These are phyloP conservation scores for Plenodomus biglobosus DNA, from an alignment of 2,329 filamentous ascomycete species.

Conservation along the genomic window DNA sequence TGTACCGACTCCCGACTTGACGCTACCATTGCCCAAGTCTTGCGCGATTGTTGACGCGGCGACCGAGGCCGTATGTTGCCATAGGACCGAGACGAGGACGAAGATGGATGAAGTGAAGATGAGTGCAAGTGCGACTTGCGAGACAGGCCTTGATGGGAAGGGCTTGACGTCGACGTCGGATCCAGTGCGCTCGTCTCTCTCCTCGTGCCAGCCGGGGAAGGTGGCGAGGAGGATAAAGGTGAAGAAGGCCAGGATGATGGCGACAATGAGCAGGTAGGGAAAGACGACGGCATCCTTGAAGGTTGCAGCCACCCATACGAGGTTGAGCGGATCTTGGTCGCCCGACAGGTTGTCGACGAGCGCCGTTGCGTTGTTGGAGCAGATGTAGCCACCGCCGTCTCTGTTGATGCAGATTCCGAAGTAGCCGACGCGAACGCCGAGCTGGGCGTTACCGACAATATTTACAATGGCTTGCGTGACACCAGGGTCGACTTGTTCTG, in stretches of 20 bases:
- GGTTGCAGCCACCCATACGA: slow-evolving; percentile 94
- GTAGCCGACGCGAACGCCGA: slow-evolving; percentile 93
- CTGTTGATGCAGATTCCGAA: slow-evolving; percentile 97
- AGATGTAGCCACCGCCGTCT: slow-evolving; percentile 87
- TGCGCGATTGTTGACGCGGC: slow-evolving; percentile 91
- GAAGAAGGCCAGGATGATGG: slow-evolving; percentile 94
- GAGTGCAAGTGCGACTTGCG: slow-evolving; percentile 87
- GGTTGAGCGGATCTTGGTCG: slow-evolving; percentile 92
- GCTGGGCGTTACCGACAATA: slow-evolving; percentile 79
- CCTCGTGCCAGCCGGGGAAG: slow-evolving; percentile 97
- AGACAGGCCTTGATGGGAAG: slow-evolving; percentile 89
- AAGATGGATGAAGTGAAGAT: slow-evolving; percentile 74
- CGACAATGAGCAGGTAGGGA: slow-evolving; percentile 97
- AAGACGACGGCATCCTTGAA: slow-evolving; percentile 99
- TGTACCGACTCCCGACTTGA: slow-evolving; percentile 85
- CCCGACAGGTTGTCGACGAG: slow-evolving; percentile 85
- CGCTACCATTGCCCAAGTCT: slow-evolving; percentile 86
- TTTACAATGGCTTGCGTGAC: slow-evolving; percentile 83
- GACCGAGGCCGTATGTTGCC: slow-evolving; percentile 96
- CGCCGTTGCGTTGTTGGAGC: slow-evolving; percentile 94
- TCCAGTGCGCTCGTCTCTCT: slow-evolving; percentile 72
- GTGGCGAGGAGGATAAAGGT: slow-evolving; percentile 93
- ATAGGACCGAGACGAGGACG: slow-evolving; percentile 68
- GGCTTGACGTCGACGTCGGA: slow-evolving; percentile 90
- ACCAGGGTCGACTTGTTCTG: slow-evolving; percentile 87